Base-by-base conservation (phyloP, 306 rosid species). In the Elaeagnus macrophylla region DNA sequence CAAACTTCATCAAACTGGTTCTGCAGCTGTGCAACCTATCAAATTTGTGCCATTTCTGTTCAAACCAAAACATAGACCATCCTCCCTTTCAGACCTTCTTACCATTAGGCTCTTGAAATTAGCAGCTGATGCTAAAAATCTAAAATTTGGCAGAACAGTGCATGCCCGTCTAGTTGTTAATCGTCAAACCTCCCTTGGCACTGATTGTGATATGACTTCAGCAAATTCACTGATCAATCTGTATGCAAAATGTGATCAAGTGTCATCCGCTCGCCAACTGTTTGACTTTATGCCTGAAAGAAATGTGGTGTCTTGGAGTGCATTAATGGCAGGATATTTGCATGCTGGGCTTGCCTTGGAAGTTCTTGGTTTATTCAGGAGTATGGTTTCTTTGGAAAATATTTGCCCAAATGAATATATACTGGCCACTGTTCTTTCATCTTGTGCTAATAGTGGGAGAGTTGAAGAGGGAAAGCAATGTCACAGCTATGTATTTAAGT, bases 381-480 rank as follows among this genome's bases (percentile, higher is more conserved):
- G 47, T 25, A 5, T 83, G 77, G 63, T 71, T 68, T 71, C 62
- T 2, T 11, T 11, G 49, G 73, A 62, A 1, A 9, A 62, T 25
- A 64, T 57, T 0, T 40, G 15, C 44, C 78, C 75, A 16, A 77
- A 80, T 62, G 84, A 77, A 54, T 80, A 75, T 60, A 61, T 77
- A 42, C 35, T 75, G 50, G 73, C 82, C 7, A 75, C 81, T 15
- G 78, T 62, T 69, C 43, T 83, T 64, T 69, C 83, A 7, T 72
- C 73, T 17, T 83, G 91, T 64, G 69, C 81, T 19, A 56, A 20
- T 48, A 20, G 79, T 47, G 77, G 75, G 57, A 74, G 83, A 51
- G 65, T 77, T 61, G 60, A 61, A 12, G 93, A 83, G 67, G 93
- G 87, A 12, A 70, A 59, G 75, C 93, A 80, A 53, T 75, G 81